phyloP scores from a whole-genome alignment of 352 stramenopile species.

The Blastocystis sp. region DNA sequence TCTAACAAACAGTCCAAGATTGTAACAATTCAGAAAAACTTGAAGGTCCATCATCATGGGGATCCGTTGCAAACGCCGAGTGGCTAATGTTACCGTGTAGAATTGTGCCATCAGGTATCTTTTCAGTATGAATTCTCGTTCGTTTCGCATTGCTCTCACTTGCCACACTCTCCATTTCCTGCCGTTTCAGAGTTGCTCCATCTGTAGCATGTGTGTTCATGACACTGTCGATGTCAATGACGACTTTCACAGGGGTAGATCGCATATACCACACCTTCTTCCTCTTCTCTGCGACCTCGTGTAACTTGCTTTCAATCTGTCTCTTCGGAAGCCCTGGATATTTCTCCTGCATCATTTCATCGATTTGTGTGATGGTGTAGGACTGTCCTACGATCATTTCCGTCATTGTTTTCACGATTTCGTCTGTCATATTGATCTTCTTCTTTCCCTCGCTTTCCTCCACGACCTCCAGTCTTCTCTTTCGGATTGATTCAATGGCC shows the following conservation, averaged over 20 bases:
- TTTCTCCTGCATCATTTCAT: slow-evolving; percentile 32
- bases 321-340: slow-evolving; percentile 46
- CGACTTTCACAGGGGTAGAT: background rate
- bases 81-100: slow-evolving; percentile 42
- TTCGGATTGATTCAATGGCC: background rate
- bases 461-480: background rate
- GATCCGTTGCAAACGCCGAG: slow-evolving; percentile 32
- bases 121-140: slow-evolving; percentile 29
- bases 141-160: background rate
- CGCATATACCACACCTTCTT: slow-evolving; percentile 4
- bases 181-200: background rate
- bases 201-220: background rate
- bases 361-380: slow-evolving; percentile 34
- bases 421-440: slow-evolving; percentile 37
- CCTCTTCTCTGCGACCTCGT: slow-evolving; percentile 55
- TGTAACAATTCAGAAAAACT: slow-evolving; percentile 3
- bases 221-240: slow-evolving; percentile 16
- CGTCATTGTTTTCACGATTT: background rate
- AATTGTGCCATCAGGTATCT: slow-evolving; percentile 46
- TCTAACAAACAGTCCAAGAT: slow-evolving; percentile 1
- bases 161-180: background rate
- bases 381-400: background rate
- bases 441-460: background rate
- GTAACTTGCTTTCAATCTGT: slow-evolving; percentile 40
- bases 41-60: background rate